phyloP scores from a whole-genome alignment of 179 eudicot genomes.

The Carnegiea gigantea region DNA sequence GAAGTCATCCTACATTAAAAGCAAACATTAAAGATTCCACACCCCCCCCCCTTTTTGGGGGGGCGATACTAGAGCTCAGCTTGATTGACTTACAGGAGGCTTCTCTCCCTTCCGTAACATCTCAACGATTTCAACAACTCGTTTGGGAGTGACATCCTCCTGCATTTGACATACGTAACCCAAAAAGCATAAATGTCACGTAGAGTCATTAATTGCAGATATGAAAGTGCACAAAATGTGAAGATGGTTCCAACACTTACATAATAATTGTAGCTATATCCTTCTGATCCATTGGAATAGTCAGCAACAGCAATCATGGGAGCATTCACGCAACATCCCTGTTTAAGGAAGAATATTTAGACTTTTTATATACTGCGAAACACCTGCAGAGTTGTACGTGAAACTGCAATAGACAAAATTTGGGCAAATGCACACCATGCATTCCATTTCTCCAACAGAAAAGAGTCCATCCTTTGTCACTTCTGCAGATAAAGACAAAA shows the following conservation, averaged over 20 bases:
- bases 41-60: neutral
- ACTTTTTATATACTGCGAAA: neutral
- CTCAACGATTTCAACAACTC: conserved; percentile 92
- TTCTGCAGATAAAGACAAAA: conserved; percentile 50
- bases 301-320: conserved; percentile 98
- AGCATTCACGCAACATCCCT: conserved; percentile 99
- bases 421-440: conserved; percentile 62
- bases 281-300: conserved; percentile 91
- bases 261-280: conserved; percentile 82
- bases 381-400: neutral
- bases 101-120: conserved; percentile 86
- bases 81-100: conserved; percentile 74
- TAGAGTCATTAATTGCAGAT: neutral
- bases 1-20: no score
- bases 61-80: neutral
- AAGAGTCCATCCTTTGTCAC: conserved; percentile 94
- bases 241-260: conserved; percentile 40
- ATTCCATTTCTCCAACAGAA: conserved; percentile 98
- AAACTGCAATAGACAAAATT: neutral
- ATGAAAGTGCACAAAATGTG: neutral
- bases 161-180: conserved; percentile 33
- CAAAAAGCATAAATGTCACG: neutral
- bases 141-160: conserved; percentile 93
- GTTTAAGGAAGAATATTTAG: conserved; percentile 17
- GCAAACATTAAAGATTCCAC: no score